Evolutionary conservation across 345 rosid species (phyloP).

Genomic region (Aegle marmelos): DNA sequence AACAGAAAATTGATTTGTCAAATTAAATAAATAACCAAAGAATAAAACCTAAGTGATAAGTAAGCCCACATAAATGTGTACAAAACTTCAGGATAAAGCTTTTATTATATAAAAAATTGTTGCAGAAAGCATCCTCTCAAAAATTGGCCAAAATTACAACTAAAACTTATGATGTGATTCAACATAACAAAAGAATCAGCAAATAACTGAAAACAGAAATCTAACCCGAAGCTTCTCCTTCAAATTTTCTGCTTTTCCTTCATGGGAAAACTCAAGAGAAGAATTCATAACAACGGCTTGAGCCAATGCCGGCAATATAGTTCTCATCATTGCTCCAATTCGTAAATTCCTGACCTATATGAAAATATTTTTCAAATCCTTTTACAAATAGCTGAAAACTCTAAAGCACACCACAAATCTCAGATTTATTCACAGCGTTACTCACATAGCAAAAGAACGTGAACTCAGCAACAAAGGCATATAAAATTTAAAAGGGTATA

Average conservation of each 20-base stretch:
- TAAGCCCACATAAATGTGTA: not conserved
- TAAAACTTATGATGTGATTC: not conserved
- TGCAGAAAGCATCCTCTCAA: not conserved
- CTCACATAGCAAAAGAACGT: not conserved
- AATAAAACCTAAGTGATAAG: not conserved
- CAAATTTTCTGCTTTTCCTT: conserved; percentile 35
- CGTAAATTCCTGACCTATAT: conserved; percentile 75
- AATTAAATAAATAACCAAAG: not conserved
- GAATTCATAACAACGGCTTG: conserved; percentile 75
- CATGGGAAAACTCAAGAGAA: conserved; percentile 25
- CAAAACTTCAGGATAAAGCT: not conserved
- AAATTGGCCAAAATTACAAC: not conserved
- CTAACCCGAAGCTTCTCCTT: conserved; percentile 74
- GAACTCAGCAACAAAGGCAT: not conserved
- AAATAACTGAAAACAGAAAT: not conserved
- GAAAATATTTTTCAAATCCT: not conserved
- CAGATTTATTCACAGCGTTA: not conserved
- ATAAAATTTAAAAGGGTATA: not conserved
- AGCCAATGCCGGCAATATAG: conserved; percentile 86
- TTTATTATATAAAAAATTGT: not conserved
- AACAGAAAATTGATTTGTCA: conserved; percentile 16
- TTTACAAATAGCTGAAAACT: conserved; percentile 6
- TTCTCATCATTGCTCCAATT: conserved; percentile 92
- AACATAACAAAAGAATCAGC: not conserved
- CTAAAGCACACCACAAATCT: not conserved